Evolutionary conservation across 1,139 yeast genomes (phyloP), one percentile per base, ranked within the genome.

Genomic region (Diutina mesorugosa): DNA sequence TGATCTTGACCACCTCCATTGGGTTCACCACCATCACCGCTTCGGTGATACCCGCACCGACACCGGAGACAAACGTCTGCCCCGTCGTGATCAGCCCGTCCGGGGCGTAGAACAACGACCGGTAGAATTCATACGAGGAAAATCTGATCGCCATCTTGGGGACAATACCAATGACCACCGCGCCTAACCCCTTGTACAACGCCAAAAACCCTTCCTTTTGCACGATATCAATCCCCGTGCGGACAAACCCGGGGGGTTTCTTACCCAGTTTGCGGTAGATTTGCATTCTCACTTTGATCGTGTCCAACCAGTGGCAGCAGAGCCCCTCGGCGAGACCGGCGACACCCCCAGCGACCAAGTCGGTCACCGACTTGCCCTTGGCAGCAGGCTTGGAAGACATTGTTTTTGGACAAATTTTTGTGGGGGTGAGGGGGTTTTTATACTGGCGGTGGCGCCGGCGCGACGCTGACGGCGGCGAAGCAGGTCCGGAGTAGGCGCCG

Each of bases 91-190:
- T 84, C 38, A 78, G 72, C 32, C 95, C 95, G 54, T 86, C 83
- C 60, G 78, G 77, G 60, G 83, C 81, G 54, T 81, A 78, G 62
- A 91, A 78, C 59, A 84, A 72, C 29, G 84, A 78, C 71, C 95
- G 84, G 77, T 87, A 91, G 65, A 84, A 85, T 71, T 91, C 98
- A 69, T 90, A 93, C 3, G 97, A 88, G 53, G 96, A 85, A 76
- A 93, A 93, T 68, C 99, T 80, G 64, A 93, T 88, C 45, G 97
- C 97, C 99, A 93, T 93, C 70, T 93, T 93, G 58, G 99, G 99
- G 54, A 93, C 96, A 67, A 93, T 93, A 60, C 99, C 99, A 67
- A 93, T 88, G 57, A 90, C 89, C 60, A 93, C 99, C 28, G 99
- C 98, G 46, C 97, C 97, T 58, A 93, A 80, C 59, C 99, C 99